A percentile compares a stretch with the other conserved stretches of the same genome.
Conservation (phyloP, 768 basidiomycete species). For the Podaxis sp. region DNA sequence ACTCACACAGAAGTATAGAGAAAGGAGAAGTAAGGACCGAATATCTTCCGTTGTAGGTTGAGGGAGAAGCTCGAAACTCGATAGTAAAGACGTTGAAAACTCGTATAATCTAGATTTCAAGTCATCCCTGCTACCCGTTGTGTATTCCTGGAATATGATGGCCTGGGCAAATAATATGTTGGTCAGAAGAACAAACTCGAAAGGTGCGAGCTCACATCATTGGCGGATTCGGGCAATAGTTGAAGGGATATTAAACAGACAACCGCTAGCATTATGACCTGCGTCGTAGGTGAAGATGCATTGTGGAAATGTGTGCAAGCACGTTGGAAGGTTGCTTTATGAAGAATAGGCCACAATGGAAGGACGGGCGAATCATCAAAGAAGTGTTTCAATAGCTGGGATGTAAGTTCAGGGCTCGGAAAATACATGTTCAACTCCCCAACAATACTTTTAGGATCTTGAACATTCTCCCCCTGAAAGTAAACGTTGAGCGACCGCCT, state of each 20-base stretch:
- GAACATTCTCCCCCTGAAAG: neutral
- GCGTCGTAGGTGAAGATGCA: constrained; percentile 15
- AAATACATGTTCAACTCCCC: constrained; percentile 18
- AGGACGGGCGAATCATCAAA: constrained; percentile 20
- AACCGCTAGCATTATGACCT: constrained; percentile 18
- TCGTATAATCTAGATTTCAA: constrained; percentile 19
- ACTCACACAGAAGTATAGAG: constrained; percentile 17
- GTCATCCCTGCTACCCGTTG: constrained; percentile 16
- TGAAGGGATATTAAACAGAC: constrained; percentile 21
- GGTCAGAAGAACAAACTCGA: neutral
- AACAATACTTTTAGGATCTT: neutral
- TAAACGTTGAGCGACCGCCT: too few relatives aligned
- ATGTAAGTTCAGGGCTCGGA: constrained; percentile 19
- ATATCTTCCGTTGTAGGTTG: constrained; percentile 18
- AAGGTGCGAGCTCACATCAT: constrained; percentile 16
- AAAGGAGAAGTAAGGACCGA: constrained; percentile 16
- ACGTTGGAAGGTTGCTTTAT: constrained; percentile 18
- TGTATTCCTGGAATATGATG: constrained; percentile 15
- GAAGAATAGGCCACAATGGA: constrained; percentile 19
- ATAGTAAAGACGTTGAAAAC: constrained; percentile 17
- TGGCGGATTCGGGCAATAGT: constrained; percentile 18
- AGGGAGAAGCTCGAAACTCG: neutral
- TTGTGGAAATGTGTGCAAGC: constrained; percentile 2
- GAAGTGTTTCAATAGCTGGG: constrained; percentile 18
- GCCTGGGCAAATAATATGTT: constrained; percentile 4